Percentiles rank a stretch among this genome's conserved stretches.
phyloP scores from a whole-genome alignment of 2,329 filamentous ascomycete genomes.

The Aotearoamyces nothofagi region DNA sequence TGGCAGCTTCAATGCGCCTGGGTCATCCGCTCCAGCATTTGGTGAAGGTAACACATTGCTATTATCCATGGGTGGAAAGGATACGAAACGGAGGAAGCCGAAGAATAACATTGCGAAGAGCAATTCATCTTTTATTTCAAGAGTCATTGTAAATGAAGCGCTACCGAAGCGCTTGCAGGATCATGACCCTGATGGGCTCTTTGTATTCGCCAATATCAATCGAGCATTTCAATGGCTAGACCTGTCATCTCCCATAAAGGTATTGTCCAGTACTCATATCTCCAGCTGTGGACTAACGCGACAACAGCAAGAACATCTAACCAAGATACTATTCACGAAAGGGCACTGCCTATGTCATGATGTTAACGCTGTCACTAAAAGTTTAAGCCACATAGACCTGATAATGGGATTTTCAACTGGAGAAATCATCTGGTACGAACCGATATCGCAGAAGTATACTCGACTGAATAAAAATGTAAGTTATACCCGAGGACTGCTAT shows the following conservation, averaged over 20 bases:
- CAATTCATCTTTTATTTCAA: conserved; percentile 96
- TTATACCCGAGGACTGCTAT: neutral
- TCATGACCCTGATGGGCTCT: conserved; percentile 61
- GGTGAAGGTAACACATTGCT: conserved; percentile 75
- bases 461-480: conserved; percentile 87
- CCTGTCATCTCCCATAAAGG: conserved; percentile 59
- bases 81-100: conserved; percentile 76
- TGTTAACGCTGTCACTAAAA: conserved; percentile 73
- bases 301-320: conserved; percentile 52
- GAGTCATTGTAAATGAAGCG: conserved; percentile 80
- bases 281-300: neutral
- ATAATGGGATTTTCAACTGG: conserved; percentile 93
- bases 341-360: conserved; percentile 92
- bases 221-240: conserved; percentile 95
- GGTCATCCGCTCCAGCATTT: conserved; percentile 47
- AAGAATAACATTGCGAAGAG: conserved; percentile 98
- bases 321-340: conserved; percentile 94
- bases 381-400: conserved; percentile 66
- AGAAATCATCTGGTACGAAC: conserved; percentile 98
- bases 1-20: conserved; percentile 18
- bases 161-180: conserved; percentile 68
- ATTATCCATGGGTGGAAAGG: conserved; percentile 45
- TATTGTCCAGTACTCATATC: conserved; percentile 12
- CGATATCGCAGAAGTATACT: conserved; percentile 88
- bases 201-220: conserved; percentile 91